Conservation (phyloP, 305 asterid species). For the Fraxinus nigra region DNA sequence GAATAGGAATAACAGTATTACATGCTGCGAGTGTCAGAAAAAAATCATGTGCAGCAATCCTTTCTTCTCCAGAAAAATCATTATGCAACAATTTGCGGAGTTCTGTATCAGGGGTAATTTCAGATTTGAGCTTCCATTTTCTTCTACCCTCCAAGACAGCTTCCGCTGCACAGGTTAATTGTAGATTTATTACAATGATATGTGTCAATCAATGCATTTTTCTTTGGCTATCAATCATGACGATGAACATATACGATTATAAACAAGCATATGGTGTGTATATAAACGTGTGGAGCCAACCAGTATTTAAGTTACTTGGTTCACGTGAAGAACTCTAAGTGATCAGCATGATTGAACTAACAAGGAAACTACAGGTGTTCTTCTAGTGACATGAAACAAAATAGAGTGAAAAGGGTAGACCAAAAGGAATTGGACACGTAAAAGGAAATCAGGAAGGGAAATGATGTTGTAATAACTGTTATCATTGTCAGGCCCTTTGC, state of each 20-base stretch:
- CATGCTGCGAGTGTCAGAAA: constrained; percentile 89
- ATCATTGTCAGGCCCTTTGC: neutral
- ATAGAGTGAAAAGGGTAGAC: neutral
- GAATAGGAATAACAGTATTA: constrained; percentile 92
- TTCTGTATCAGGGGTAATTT: constrained; percentile 60
- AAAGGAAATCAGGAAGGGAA: neutral
- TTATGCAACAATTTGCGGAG: constrained; percentile 69
- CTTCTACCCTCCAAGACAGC: constrained; percentile 32
- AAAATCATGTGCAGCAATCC: constrained; percentile 79
- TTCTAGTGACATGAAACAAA: neutral
- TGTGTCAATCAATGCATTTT: neutral
- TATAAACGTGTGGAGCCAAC: neutral
- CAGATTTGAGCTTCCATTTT: constrained; percentile 78
- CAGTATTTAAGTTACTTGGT: neutral
- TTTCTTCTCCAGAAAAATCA: constrained; percentile 63
- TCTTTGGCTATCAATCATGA: neutral
- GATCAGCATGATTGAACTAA: neutral
- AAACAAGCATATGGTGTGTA: neutral
- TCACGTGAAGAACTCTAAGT: neutral
- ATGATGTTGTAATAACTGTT: neutral
- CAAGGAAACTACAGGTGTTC: neutral
- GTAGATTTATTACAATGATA: neutral
- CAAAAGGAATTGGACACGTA: neutral
- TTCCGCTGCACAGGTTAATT: constrained; percentile 43
- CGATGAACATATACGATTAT: neutral